Evolutionary conservation across 1,139 yeast genomes (phyloP), one percentile per base, ranked within the genome.

Genomic region (Meyerozyma carpophila): DNA sequence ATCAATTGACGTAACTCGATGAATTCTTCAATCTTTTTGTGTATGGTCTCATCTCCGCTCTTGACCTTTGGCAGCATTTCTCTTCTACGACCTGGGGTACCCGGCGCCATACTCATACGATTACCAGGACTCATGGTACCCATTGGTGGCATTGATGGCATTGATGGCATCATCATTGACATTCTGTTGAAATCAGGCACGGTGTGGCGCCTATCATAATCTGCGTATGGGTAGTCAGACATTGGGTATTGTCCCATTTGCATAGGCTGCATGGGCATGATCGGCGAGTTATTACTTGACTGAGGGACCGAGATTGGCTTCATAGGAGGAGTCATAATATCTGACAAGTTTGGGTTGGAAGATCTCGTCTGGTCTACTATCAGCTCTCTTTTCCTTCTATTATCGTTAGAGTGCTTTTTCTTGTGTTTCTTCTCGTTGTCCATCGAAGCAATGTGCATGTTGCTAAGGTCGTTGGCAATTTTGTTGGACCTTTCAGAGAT

Each of bases 21-120:
- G 48, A 73, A 73, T 39, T 67, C 66, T 32, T 65, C 64, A 41
- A 73, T 64, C 50, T 66, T 68, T 32, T 56, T 58, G 44, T 54
- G 57, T 37, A 68, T 61, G 29, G 55, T 55, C 3, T 57, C 50
- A 46, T 63, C 69, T 3, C 44, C 45, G 8, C 54, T 43, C 43
- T 48, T 47, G 48, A 40, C 32, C 13, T 51, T 40, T 20, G 38
- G 39, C 39, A 34, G 41, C 37, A 39, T 44, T 39, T 34, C 41
- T 37, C 27, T 43, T 46, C 41, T 38, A 43, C 36, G 47, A 47
- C 52, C 41, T 47, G 43, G 38, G 32, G 40, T 40, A 31, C 24
- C 6, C 24, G 37, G 40, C 6, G 45, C 39, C 32, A 32, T 16
- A 24, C 41, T 41, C 32, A 43, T 41, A 14, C 38, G 40, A 28